A percentile compares a stretch with the other conserved stretches of the same genome.
Conservation (phyloP, 257 asterid genomes). For the Vinca minor region DNA sequence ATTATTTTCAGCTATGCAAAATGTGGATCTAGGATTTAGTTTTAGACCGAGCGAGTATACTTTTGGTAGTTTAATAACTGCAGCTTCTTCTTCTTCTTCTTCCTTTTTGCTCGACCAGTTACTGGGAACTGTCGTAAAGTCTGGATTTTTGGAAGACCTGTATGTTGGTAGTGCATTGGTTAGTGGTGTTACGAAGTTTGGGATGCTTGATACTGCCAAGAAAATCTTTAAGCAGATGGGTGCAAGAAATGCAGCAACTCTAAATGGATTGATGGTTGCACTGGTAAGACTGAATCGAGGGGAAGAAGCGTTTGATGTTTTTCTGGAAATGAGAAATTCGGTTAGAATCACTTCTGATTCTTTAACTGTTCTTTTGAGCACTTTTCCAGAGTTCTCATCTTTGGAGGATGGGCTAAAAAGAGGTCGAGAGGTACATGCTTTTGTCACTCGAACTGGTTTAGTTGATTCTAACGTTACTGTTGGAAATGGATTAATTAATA, state of each 20-base stretch:
- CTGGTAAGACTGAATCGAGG: constrained; percentile 66
- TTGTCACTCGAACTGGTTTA: constrained; percentile 52
- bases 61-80: too few relatives aligned
- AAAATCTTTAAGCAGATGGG: constrained; percentile 60
- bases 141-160: too few relatives aligned
- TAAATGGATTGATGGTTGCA: constrained; percentile 83
- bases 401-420: constrained; percentile 46
- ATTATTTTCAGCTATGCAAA: constrained; percentile 60
- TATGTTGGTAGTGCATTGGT: constrained; percentile 90
- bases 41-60: too few relatives aligned
- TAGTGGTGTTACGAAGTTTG: constrained; percentile 54
- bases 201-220: constrained; percentile 50
- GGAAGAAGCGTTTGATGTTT: constrained; percentile 60
- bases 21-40: constrained; percentile 33
- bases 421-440: constrained; percentile 70
- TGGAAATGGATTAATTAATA: constrained; percentile 73
- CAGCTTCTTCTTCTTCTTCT: constrained; percentile 36
- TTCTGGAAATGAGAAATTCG: constrained; percentile 40
- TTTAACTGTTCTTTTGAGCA: constrained; percentile 57
- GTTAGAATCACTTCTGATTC: constrained; percentile 46
- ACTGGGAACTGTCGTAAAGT: constrained; percentile 53
- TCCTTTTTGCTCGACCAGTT: constrained; percentile 52
- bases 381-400: constrained; percentile 56
- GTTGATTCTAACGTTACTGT: constrained; percentile 35
- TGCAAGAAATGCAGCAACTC: constrained; percentile 61